Percentiles rank a stretch among this genome's conserved stretches.
phyloP scores from a whole-genome alignment of 2,329 filamentous ascomycete genomes.

The Graphilbum fragrans region DNA sequence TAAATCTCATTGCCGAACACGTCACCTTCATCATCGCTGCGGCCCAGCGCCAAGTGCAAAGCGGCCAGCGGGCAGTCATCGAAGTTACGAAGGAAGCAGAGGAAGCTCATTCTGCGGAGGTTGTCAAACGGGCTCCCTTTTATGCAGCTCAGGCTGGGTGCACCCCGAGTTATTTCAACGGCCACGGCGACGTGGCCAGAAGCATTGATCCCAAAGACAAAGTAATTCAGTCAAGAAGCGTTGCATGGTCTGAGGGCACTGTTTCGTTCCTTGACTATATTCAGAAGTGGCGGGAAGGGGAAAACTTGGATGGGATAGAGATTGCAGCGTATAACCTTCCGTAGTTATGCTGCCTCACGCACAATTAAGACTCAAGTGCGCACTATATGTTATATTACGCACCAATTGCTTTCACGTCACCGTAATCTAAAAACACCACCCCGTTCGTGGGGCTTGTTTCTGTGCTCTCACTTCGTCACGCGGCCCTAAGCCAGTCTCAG shows the following conservation, averaged over 20 bases:
- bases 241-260: background rate
- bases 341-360: too few relatives aligned
- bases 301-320: too few relatives aligned
- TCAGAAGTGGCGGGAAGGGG: background rate
- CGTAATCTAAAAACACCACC: too few relatives aligned
- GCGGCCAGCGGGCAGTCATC: background rate
- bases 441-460: too few relatives aligned
- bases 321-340: too few relatives aligned
- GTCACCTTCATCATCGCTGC: background rate
- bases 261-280: background rate
- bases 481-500: too few relatives aligned
- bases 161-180: constrained; percentile 1
- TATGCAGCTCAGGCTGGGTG: background rate
- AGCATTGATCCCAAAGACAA: background rate
- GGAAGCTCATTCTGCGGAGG: background rate
- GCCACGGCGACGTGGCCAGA: background rate
- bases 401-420: too few relatives aligned
- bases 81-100: background rate
- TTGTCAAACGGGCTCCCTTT: background rate
- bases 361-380: too few relatives aligned
- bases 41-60: background rate
- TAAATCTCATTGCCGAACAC: background rate
- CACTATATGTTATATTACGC: too few relatives aligned
- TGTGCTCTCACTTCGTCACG: too few relatives aligned
- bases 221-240: background rate